Evolutionary conservation across 768 basidiomycete genomes (phyloP), one percentile per base, ranked within the genome.

Genomic region (Piloderma croceum): DNA sequence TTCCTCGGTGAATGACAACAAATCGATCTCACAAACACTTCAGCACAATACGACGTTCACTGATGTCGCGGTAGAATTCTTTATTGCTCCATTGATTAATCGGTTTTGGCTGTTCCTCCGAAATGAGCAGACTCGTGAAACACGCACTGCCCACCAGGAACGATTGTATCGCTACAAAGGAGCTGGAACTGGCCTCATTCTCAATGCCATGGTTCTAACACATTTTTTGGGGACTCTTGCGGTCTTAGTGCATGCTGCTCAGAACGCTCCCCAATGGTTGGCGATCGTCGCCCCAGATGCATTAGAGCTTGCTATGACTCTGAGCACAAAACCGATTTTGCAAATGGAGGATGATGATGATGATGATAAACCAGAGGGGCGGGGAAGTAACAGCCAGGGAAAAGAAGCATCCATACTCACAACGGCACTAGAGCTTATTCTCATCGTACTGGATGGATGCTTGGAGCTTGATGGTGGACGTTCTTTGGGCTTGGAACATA

Each of bases 41-140:
- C 46, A 48, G 24, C n/a, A n/a, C n/a, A n/a, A n/a, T n/a, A 40
- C 45, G 6, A 66, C 73, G 2, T 86, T 83, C 53, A 78, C 76
- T 15, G 71, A 77, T 38, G 64, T 98, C 20, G 90, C 91, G 0
- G 87, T 87, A 1, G 90, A 92, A 54, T 81, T 65, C 61, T 98
- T 97, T 64, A 76, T 96, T 37, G 77, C 82, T 44, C 96, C 96
- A 0, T 68, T 98, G 38, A 76, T 97, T 63, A 85, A 92, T 50
- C 77, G 83, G n/a, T 96, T 98, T 63, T 99, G 92, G 92, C 56
- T 73, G n/a, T 90, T 93, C 63, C 76, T 96, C 33, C 78, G 87
- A 6, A 90, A 94, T 50, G 82, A 88, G 52, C 80, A 86, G 50
- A 70, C 76, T 2, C 73, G 89, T 25, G 86, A 90, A 53, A 74